Evolutionary conservation across 2,329 filamentous ascomycete species (phyloP).

Genomic region (Rutstroemia sydowiana): DNA sequence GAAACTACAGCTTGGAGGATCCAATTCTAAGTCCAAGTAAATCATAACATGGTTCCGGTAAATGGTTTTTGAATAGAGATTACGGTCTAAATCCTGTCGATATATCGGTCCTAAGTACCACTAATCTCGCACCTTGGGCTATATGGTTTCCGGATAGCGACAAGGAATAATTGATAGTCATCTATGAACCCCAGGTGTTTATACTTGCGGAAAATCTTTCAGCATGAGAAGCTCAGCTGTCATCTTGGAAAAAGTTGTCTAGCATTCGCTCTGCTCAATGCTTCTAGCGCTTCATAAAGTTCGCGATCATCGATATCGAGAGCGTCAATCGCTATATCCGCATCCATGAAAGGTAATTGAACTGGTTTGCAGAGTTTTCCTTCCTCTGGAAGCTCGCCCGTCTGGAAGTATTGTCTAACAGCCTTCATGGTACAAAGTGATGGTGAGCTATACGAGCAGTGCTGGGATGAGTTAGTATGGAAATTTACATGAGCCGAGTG

Average conservation of each 20-base stretch:
- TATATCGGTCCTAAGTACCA: too few relatives aligned
- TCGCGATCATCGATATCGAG: not conserved
- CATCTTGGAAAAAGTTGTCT: not conserved
- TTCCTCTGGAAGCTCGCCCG: not conserved
- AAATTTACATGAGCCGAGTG: not conserved
- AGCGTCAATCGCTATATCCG: not conserved
- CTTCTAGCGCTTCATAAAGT: not conserved
- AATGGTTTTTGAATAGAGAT: too few relatives aligned
- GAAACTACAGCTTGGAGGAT: too few relatives aligned
- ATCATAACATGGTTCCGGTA: too few relatives aligned
- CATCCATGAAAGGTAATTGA: not conserved
- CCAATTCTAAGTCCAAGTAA: too few relatives aligned
- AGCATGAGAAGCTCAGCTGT: too few relatives aligned
- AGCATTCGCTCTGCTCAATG: not conserved
- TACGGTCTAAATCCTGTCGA: too few relatives aligned
- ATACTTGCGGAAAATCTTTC: too few relatives aligned
- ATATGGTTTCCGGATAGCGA: too few relatives aligned
- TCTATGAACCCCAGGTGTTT: too few relatives aligned
- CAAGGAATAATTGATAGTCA: too few relatives aligned
- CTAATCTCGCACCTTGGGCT: too few relatives aligned
- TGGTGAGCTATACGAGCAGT: not conserved
- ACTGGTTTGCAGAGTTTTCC: not conserved
- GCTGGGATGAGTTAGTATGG: not conserved
- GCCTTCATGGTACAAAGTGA: not conserved
- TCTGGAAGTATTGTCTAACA: not conserved